Base-by-base conservation (phyloP, 345 rosid species). In the Hypericum perforatum region DNA sequence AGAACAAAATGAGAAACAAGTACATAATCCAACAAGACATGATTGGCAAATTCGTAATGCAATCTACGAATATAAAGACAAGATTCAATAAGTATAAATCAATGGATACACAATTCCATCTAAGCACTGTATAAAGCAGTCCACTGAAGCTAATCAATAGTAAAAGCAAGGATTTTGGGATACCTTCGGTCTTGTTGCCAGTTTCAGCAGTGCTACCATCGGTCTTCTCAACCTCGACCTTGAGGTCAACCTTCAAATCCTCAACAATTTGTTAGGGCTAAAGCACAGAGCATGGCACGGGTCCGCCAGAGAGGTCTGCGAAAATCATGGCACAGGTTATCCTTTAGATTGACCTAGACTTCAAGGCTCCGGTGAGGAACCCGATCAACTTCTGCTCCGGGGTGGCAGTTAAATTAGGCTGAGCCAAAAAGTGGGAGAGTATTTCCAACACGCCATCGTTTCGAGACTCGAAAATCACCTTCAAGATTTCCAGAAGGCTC, bases 241-340 rank as follows among this genome's bases (percentile, higher is more conserved):
- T 92, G 53, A 92, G 85, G 60, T 92, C 97, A 36, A 92, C 99
- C 84, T 79, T 92, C 85, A 89, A 77, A 45, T 89, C 99, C 70
- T 88, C 99, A 0, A 89, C 95, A 66, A 92, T 69, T 64, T 76
- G 76, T n/a, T n/a, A n/a, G n/a, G n/a, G n/a, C n/a, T n/a, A n/a
- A n/a, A n/a, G n/a, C n/a, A n/a, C n/a, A n/a, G n/a, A n/a, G n/a
- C n/a, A n/a, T n/a, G n/a, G n/a, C n/a, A n/a, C n/a, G n/a, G n/a
- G n/a, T n/a, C n/a, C n/a, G n/a, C n/a, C n/a, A n/a, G n/a, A n/a
- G n/a, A n/a, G n/a, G n/a, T n/a, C n/a, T n/a, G n/a, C n/a, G n/a
- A n/a, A n/a, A n/a, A n/a, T n/a, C n/a, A n/a, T n/a, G n/a, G n/a
- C n/a, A n/a, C 2, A 72, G 63, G 53, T 65, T 74, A 14, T 82